phyloP scores from a whole-genome alignment of 208 protist species.

The Endotrypanum monterogeii region DNA sequence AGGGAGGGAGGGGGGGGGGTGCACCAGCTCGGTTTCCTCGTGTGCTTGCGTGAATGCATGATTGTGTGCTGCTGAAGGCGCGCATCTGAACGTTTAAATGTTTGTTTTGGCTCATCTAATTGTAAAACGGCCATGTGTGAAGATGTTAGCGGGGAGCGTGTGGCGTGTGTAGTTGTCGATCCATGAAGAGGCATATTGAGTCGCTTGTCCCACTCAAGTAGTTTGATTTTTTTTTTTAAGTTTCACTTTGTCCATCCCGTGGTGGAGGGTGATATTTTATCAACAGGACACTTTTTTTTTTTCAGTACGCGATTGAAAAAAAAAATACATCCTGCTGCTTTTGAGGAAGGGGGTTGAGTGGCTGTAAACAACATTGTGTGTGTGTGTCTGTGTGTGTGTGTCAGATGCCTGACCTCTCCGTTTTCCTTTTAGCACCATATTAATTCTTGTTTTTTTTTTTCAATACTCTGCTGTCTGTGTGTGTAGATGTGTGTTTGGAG shows the following conservation, averaged over 20 bases:
- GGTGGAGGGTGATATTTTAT: neutral
- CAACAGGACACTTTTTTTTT: neutral
- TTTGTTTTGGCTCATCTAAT: constrained; percentile 2
- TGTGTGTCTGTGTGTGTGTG: neutral
- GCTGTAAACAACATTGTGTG: neutral
- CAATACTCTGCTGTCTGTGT: neutral
- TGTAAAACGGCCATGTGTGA: neutral
- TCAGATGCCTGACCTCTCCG: neutral
- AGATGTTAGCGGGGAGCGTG: neutral
- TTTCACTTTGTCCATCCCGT: neutral
- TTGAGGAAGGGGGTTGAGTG: neutral
- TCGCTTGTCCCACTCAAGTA: neutral
- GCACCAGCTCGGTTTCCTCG: neutral
- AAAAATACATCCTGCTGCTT: neutral
- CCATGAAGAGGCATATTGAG: neutral
- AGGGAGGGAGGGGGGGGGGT: neutral
- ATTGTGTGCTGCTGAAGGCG: neutral
- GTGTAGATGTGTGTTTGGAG: neutral
- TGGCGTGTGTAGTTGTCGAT: neutral
- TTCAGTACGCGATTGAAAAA: neutral
- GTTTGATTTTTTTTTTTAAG: no score
- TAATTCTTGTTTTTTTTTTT: neutral
- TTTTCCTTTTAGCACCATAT: neutral
- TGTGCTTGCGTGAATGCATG: neutral
- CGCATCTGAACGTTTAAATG: neutral